Evolutionary conservation across 2,329 filamentous ascomycete genomes (phyloP).

Genomic region (Colletotrichum endophyticum): DNA sequence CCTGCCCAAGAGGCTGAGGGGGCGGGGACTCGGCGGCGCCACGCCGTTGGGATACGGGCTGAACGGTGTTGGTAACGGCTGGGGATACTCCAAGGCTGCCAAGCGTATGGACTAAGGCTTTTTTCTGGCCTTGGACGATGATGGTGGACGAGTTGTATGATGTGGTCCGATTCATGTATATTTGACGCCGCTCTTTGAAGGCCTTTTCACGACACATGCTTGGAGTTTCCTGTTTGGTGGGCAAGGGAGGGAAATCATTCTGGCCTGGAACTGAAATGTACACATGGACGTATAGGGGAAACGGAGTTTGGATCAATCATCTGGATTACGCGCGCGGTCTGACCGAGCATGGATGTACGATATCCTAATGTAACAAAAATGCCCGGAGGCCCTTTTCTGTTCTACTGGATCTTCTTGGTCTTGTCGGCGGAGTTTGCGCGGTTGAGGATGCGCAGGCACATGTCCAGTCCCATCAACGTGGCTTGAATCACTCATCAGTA

Average conservation of each 20-base stretch:
- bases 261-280: neutral
- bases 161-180: conserved; percentile 15
- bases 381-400: neutral
- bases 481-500: conserved; percentile 40
- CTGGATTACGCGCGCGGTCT: neutral
- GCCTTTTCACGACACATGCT: neutral
- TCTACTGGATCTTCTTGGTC: conserved; percentile 47
- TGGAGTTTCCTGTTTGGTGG: neutral
- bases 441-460: conserved; percentile 55
- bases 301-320: conserved; percentile 4
- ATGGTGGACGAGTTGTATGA: conserved; percentile 2
- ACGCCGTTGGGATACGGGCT: conserved; percentile 60
- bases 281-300: neutral
- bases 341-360: neutral
- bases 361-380: conserved; percentile 10
- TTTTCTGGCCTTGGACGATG: neutral
- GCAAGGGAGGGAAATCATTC: neutral
- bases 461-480: conserved; percentile 55
- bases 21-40: conserved; percentile 57
- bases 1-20: conserved; percentile 57
- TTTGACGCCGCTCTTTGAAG: neutral
- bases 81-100: conserved; percentile 62
- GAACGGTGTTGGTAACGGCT: conserved; percentile 59
- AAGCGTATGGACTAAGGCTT: conserved; percentile 53
- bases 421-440: conserved; percentile 39